These are phyloP conservation scores for Psophocarpus tetragonolobus DNA, from an alignment of 306 rosid genomes.

Conservation along the genomic window DNA sequence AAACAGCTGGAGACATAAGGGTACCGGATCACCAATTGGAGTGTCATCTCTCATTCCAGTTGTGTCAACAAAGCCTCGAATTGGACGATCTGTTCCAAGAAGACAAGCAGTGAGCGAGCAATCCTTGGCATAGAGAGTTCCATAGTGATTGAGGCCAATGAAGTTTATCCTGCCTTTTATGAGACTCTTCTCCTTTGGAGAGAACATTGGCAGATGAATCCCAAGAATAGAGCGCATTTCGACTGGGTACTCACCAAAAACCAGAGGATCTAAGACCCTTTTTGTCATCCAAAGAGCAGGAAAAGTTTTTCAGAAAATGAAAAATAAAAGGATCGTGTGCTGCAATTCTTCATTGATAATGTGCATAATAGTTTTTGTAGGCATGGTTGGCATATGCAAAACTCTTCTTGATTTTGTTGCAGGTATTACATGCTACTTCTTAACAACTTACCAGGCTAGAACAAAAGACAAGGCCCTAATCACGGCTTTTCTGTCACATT, in stretches of 20 bases:
- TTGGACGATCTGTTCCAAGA: slow-evolving; percentile 36
- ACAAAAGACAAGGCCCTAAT: slow-evolving; percentile 52
- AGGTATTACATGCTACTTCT: too few species aligned
- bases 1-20: neutral
- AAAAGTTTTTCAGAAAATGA: too few species aligned
- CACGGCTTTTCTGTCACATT: slow-evolving; percentile 48
- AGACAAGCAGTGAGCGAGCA: slow-evolving; percentile 50
- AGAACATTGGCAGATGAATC: slow-evolving; percentile 53
- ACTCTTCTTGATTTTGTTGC: too few species aligned
- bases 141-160: slow-evolving; percentile 62
- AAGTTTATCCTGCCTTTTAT: slow-evolving; percentile 55
- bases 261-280: slow-evolving; percentile 55
- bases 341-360: neutral
- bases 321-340: neutral
- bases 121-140: slow-evolving; percentile 49
- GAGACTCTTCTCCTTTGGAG: slow-evolving; percentile 43
- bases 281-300: slow-evolving; percentile 18
- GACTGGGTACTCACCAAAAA: slow-evolving; percentile 58
- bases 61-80: slow-evolving; percentile 42
- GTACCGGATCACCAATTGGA: slow-evolving; percentile 46
- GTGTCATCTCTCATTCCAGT: slow-evolving; percentile 43
- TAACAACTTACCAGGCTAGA: too few species aligned
- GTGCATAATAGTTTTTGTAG: too few species aligned
- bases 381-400: slow-evolving; percentile 1
- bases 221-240: slow-evolving; percentile 60